Evolutionary conservation across 768 basidiomycete genomes (phyloP).

Genomic region (Agaricus subrufescens): DNA sequence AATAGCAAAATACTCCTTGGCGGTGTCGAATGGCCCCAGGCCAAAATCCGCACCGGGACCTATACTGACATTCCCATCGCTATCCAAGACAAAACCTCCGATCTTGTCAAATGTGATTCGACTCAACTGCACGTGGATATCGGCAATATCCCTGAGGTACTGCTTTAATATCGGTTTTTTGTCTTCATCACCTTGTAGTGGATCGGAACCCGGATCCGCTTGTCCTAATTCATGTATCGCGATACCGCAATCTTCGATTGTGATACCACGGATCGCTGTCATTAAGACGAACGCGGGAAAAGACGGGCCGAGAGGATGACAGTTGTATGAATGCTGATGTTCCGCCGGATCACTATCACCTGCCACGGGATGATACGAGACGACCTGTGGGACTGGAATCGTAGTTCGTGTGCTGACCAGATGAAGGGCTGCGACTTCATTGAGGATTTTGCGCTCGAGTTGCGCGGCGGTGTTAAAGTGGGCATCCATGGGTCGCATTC

Average conservation of each 20-base stretch:
- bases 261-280: conserved; percentile 34
- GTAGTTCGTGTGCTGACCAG: conserved; percentile 35
- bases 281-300: conserved; percentile 39
- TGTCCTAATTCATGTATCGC: conserved; percentile 28
- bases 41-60: conserved; percentile 39
- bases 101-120: conserved; percentile 34
- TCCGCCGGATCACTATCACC: conserved; percentile 2
- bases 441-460: conserved; percentile 38
- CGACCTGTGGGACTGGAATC: conserved; percentile 34
- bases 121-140: conserved; percentile 36
- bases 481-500: conserved; percentile 31
- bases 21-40: conserved; percentile 33
- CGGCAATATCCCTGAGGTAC: conserved; percentile 35
- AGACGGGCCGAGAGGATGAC: conserved; percentile 30
- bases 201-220: conserved; percentile 19
- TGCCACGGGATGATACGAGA: conserved; percentile 27
- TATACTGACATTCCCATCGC: conserved; percentile 27
- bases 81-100: conserved; percentile 32
- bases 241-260: conserved; percentile 38
- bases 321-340: conserved; percentile 14
- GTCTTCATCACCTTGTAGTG: conserved; percentile 27
- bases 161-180: conserved; percentile 30
- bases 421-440: conserved; percentile 38
- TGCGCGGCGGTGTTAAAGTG: conserved; percentile 39
- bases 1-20: conserved; percentile 34